Base-by-base conservation (phyloP, 345 rosid genomes). In the Ricinus communis region DNA sequence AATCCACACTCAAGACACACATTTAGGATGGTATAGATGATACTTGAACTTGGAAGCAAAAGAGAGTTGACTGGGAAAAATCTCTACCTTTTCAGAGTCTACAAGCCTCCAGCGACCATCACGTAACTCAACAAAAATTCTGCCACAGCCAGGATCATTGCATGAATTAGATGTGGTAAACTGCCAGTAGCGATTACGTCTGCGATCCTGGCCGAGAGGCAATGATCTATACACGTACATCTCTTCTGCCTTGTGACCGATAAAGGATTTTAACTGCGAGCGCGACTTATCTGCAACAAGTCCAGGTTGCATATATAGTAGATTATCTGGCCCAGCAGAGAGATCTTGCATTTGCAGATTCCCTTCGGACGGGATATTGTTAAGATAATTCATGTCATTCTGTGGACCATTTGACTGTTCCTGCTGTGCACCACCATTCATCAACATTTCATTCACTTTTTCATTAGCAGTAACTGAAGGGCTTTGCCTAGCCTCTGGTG, bases 171-270 rank as follows among this genome's bases (percentile, higher is more conserved):
- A 93, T 55, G 92, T 80, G 22, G 86, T 77, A 81, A 93, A 93
- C 59, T 80, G 95, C 98, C 98, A 93, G 70, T 93, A 93, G 4
- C 98, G 84, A 70, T 90, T 93, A 45, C 85, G 95, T 65, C 98
- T 84, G 56, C 98, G 89, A 83, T 93, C 98, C 81, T 82, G 91
- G 71, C 98, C 98, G 21, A 93, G 82, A 21, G 98, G 98, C 82
- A 90, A 81, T 62, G 98, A 93, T 68, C 96, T 86, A 66, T 83
- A 87, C 15, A 79, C 87, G 71, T 86, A 86, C 62, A 86, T 75
- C 80, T 90, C 90, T 76, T 93, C 98, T 19, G 96, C 98, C 82
- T 82, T 93, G 73, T 87, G 90, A 51, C 95, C 85, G 72, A 93
- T 81, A 57, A 83, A 87, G 27, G 93, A 86, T 82, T 93, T 93